Base-by-base conservation (phyloP, 352 stramenopile genomes). In the Aphanomyces stellatus region DNA sequence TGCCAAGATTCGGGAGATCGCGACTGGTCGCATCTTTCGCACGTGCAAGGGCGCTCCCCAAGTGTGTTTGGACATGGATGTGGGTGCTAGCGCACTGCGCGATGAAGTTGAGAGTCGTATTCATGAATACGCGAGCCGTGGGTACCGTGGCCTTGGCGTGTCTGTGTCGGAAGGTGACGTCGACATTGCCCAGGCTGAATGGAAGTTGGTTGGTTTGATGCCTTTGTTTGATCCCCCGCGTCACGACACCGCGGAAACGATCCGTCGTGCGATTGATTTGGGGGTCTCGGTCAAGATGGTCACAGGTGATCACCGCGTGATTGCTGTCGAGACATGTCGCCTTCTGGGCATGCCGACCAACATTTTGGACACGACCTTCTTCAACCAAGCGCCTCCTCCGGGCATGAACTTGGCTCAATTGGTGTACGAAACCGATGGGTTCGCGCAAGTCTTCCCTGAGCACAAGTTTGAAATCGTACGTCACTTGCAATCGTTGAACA, bases 241-340 rank as follows among this genome's bases (percentile, higher is more conserved):
- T 53, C 80, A 90, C 66, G 94, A 98, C 73, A 98, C 93, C 49
- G 78, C 80, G 13, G 78, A 91, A 51, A 98, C 95, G 4, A 96
- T 98, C 70, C 81, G 93, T 69, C 87, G 87, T 35, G 87, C 93
- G 6, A 81, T 96, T 70, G 80, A 91, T 69, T 78, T 94, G 17
- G 95, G 95, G 51, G 91, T 98, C 56, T 79, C 76, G 1, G 92
- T 98, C 28, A 98, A 98, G 78, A 98, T 98, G 93, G 88, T 98
- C 41, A 98, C 95, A 30, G 95, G 95, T 72, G 95, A 98, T 71
- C 94, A 98, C 74, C 78, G 83, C 40, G 78, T 88, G 35, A 98
- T 98, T 73, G 93, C 91, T 43, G 79, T 92, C 27, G 89, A 98
- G 77, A 98, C 93, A 57, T 91, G 87, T 62, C 85, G 81, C 75